Conservation (phyloP, 345 rosid species). For the Heritiera littoralis region DNA sequence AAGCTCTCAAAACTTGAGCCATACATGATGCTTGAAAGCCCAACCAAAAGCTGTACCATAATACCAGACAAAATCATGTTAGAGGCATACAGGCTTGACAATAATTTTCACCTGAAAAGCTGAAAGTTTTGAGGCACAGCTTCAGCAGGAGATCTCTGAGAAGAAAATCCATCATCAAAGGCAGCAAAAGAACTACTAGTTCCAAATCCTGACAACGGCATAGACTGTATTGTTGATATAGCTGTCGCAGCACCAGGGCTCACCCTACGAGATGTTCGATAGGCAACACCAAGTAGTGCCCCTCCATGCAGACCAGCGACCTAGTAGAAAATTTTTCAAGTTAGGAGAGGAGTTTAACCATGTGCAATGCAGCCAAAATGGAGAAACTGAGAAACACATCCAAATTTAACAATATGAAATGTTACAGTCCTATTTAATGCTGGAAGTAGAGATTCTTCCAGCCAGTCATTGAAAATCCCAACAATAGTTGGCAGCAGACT, state of each 20-base stretch:
- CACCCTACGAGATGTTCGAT: constrained; percentile 84
- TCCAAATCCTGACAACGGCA: constrained; percentile 99
- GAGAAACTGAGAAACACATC: neutral
- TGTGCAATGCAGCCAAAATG: neutral
- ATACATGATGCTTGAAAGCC: neutral
- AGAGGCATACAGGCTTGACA: neutral
- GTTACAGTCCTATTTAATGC: neutral
- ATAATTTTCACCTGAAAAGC: constrained; percentile 71
- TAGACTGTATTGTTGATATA: constrained; percentile 90
- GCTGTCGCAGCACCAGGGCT: constrained; percentile 93
- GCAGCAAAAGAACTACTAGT: constrained; percentile 71
- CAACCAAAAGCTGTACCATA: neutral
- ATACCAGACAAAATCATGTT: neutral
- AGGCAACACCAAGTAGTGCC: constrained; percentile 94
- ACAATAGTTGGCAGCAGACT: neutral
- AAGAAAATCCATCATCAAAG: constrained; percentile 75
- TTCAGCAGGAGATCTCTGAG: constrained; percentile 70
- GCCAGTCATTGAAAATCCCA: neutral
- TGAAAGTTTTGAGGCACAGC: constrained; percentile 88
- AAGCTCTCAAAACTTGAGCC: neutral
- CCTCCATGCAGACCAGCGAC: constrained; percentile 96
- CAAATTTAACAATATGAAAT: constrained; percentile 8
- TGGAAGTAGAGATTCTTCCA: neutral
- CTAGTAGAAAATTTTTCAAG: constrained; percentile 42
- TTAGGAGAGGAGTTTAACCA: constrained; percentile 16